Evolutionary conservation across 2,329 filamentous ascomycete species (phyloP).

Genomic region (Alternaria brassicae): DNA sequence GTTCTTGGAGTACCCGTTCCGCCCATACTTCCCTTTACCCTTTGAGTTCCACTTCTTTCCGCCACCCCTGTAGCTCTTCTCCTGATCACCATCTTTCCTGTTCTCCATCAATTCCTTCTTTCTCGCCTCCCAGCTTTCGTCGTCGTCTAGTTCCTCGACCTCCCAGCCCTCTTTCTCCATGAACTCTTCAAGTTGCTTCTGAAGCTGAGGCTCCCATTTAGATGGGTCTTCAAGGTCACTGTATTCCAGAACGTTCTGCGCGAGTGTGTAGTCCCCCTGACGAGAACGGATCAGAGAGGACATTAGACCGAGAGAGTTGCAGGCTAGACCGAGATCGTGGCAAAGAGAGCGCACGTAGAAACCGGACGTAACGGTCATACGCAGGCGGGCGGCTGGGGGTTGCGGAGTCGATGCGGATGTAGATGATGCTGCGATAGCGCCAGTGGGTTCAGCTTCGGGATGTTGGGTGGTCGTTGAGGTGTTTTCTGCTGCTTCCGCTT

Average conservation of each 20-base stretch:
- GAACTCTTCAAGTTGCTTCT: conserved; percentile 63
- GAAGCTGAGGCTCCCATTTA: conserved; percentile 81
- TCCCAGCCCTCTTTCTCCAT: conserved; percentile 53
- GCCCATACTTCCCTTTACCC: conserved; percentile 28
- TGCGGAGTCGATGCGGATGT: conserved; percentile 7
- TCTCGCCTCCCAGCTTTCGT: conserved; percentile 45
- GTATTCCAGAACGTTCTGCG: conserved; percentile 77
- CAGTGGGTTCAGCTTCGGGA: not conserved
- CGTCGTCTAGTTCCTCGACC: conserved; percentile 36
- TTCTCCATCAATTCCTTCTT: conserved; percentile 52
- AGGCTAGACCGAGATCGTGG: conserved; percentile 85
- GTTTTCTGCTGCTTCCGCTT: not conserved
- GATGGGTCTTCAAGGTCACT: conserved; percentile 76
- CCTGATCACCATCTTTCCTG: conserved; percentile 29
- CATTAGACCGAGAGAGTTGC: conserved; percentile 86
- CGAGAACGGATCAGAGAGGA: conserved; percentile 78
- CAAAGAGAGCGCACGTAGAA: conserved; percentile 96
- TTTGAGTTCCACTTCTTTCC: conserved; percentile 19
- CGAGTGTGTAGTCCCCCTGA: conserved; percentile 81
- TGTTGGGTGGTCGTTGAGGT: not conserved
- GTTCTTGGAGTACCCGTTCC: conserved; percentile 19
- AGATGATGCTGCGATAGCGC: not conserved
- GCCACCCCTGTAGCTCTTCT: conserved; percentile 31
- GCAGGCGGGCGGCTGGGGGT: conserved; percentile 77
- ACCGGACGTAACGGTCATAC: conserved; percentile 91